phyloP scores from a whole-genome alignment of 129 eudicot species.

The Artemisia annua region DNA sequence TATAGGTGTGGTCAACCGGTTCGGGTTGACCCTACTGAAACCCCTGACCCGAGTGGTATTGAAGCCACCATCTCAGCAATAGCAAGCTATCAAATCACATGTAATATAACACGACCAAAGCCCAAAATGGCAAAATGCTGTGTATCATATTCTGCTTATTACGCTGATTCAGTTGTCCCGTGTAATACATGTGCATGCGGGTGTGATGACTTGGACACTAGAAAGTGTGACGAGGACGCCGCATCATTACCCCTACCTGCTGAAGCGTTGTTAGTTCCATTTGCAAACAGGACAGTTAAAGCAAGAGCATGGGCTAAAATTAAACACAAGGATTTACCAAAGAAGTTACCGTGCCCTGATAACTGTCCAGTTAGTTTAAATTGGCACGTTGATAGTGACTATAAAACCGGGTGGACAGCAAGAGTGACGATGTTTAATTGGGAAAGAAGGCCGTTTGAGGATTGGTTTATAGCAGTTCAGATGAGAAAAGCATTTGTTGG shows the following conservation, averaged over 20 bases:
- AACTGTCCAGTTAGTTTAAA: conserved; percentile 74
- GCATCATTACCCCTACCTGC: conserved; percentile 69
- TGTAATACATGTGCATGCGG: conserved; percentile 96
- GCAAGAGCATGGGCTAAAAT: conserved; percentile 60
- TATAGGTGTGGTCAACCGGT: conserved; percentile 74
- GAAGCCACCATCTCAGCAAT: conserved; percentile 48
- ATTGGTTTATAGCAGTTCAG: conserved; percentile 69
- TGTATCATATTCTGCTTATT: conserved; percentile 87
- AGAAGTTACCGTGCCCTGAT: conserved; percentile 69
- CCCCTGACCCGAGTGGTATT: conserved; percentile 72
- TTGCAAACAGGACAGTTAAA: conserved; percentile 48
- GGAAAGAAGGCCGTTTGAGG: conserved; percentile 41
- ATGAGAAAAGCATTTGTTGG: conserved; percentile 49
- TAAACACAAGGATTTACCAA: conserved; percentile 42
- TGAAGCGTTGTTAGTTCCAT: conserved; percentile 70
- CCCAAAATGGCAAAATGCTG: conserved; percentile 63
- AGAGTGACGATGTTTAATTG: conserved; percentile 81
- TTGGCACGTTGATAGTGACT: conserved; percentile 70
- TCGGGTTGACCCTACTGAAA: conserved; percentile 61
- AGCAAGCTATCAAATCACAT: conserved; percentile 68
- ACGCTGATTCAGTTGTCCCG: conserved; percentile 59
- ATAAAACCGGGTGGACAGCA: conserved; percentile 81
- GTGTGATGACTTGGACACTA: conserved; percentile 39
- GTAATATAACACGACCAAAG: conserved; percentile 82
- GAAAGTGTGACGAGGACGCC: conserved; percentile 52